Conservation (phyloP, 2,329 filamentous ascomycete species). For the Graphilbum fragrans region DNA sequence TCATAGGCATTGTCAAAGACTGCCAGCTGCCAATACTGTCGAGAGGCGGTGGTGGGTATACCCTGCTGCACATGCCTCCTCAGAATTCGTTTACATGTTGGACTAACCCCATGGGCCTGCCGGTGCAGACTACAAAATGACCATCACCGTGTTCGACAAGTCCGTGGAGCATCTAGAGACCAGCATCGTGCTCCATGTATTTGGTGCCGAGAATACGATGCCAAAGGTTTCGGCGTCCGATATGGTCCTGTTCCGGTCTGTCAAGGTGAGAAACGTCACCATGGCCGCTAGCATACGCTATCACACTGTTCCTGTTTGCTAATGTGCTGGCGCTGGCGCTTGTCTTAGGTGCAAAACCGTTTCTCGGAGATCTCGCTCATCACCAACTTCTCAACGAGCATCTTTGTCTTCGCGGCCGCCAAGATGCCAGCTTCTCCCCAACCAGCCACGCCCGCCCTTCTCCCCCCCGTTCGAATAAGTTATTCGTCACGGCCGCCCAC, state of each 20-base stretch:
- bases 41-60: not conserved
- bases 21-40: conserved; percentile 33
- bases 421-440: conserved; percentile 27
- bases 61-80: too few species aligned
- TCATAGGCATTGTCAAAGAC: conserved; percentile 64
- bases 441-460: conserved; percentile 22
- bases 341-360: conserved; percentile 32
- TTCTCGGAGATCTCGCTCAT: conserved; percentile 27
- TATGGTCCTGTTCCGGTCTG: conserved; percentile 48
- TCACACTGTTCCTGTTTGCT: too few species aligned
- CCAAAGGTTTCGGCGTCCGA: conserved; percentile 41
- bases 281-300: not conserved
- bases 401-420: conserved; percentile 30
- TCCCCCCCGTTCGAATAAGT: not conserved
- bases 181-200: conserved; percentile 44
- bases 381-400: conserved; percentile 22
- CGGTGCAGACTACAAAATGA: conserved; percentile 50
- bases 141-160: conserved; percentile 47
- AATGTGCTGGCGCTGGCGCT: too few species aligned
- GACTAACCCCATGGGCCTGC: too few species aligned
- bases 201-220: conserved; percentile 38
- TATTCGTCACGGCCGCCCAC: not conserved
- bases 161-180: conserved; percentile 32
- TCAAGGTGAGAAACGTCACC: conserved; percentile 29
- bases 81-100: too few species aligned